Percentiles rank a stretch among this genome's conserved stretches.
phyloP scores from a whole-genome alignment of 1,284 basidiomycete species.

The Trichosporon faecale region DNA sequence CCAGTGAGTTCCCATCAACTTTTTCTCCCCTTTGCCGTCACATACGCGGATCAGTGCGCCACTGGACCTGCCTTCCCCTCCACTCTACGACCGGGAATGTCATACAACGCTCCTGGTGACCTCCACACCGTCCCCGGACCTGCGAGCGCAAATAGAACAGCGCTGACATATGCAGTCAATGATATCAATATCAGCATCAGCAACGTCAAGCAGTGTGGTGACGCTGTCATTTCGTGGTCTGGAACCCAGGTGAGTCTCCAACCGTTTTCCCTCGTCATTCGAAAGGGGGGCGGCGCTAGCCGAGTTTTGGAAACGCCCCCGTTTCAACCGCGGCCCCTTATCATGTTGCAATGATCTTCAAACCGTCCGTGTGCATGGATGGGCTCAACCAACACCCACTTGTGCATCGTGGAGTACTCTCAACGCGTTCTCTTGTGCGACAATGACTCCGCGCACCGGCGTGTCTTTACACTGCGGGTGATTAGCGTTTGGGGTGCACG shows the following conservation, averaged over 20 bases:
- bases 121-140: background rate
- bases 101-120: background rate
- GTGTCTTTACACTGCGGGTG: background rate
- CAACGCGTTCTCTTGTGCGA: background rate
- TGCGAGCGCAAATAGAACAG: background rate
- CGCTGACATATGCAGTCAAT: constrained; percentile 27
- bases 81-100: background rate
- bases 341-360: background rate
- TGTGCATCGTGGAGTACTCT: background rate
- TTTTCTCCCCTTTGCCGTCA: background rate
- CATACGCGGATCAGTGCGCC: background rate
- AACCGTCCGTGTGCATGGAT: background rate
- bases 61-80: background rate
- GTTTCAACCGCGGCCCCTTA: background rate
- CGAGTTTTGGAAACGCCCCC: background rate
- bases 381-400: background rate
- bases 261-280: background rate
- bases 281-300: background rate
- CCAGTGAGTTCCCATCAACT: background rate
- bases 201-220: constrained; percentile 42
- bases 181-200: constrained; percentile 39
- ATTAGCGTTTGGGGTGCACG: background rate
- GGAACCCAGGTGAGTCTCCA: constrained; percentile 36
- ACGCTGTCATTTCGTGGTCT: constrained; percentile 44
- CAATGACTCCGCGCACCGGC: background rate